Conservation (phyloP, 768 basidiomycete species). For the Kwoniella pini region DNA sequence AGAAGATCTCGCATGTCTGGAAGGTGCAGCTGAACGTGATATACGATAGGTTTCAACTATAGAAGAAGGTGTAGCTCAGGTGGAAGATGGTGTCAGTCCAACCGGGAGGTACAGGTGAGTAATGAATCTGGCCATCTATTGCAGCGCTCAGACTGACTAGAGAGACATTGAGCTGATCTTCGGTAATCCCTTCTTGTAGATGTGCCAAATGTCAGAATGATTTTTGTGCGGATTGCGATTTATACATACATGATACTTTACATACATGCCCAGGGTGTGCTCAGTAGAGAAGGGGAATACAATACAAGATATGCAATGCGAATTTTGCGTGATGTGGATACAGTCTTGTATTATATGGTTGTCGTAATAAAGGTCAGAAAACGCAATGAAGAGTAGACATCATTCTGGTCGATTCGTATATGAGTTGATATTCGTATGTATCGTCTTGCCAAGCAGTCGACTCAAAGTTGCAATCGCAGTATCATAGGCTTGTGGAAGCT, state of each 20-base stretch:
- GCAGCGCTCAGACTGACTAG: not conserved
- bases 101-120: constrained; percentile 76
- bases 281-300: constrained; percentile 40
- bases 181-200: constrained; percentile 19
- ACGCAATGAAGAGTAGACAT: no score
- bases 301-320: no score
- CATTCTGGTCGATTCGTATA: no score
- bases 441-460: no score
- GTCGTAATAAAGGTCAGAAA: no score
- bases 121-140: not conserved
- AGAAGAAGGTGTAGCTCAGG: constrained; percentile 36
- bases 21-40: no score
- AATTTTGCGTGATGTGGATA: no score
- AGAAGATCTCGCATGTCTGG: no score
- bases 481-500: no score
- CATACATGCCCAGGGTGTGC: constrained; percentile 79
- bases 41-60: constrained; percentile 17
- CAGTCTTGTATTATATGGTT: no score
- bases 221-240: constrained; percentile 94
- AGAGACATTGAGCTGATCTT: not conserved
- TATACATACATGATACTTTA: constrained; percentile 91
- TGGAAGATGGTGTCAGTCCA: constrained; percentile 72
- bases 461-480: no score
- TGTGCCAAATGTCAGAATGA: constrained; percentile 78
- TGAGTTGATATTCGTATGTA: no score